Percentiles rank a stretch among this genome's conserved stretches.
phyloP scores from a whole-genome alignment of 164 flowering plant species.

The Protea cynaroides region DNA sequence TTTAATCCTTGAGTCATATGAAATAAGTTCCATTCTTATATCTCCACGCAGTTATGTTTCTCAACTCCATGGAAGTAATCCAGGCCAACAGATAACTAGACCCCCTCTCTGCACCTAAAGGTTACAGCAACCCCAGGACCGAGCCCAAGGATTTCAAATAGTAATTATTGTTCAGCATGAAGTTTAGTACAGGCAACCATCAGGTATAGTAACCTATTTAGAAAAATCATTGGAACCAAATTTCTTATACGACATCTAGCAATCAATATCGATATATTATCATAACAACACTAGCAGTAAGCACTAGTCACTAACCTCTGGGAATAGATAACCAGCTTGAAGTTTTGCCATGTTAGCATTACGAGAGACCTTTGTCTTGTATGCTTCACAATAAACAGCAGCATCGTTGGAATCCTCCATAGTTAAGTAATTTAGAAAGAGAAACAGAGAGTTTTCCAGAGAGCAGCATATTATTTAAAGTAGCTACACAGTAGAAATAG shows the following conservation, averaged over 20 bases:
- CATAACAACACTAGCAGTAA: conserved; percentile 1
- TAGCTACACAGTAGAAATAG: not conserved
- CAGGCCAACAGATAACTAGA: no score
- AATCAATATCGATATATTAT: not conserved
- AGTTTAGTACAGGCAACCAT: no score
- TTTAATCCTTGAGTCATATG: no score
- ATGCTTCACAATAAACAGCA: conserved; percentile 35
- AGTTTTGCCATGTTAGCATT: conserved; percentile 83
- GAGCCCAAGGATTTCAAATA: no score
- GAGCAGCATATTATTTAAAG: not conserved
- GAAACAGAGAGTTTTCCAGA: not conserved
- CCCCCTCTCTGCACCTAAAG: no score
- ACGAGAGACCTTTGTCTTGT: conserved; percentile 76
- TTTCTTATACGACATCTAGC: not conserved
- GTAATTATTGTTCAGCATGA: no score
- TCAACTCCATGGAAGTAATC: not conserved
- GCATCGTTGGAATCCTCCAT: not conserved
- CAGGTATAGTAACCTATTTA: no score
- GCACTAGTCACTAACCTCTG: conserved; percentile 56
- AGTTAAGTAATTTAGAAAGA: not conserved
- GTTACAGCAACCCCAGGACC: no score
- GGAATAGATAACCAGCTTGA: conserved; percentile 94
- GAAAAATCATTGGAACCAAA: not conserved
- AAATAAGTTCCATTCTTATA: no score
- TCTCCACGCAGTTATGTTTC: no score